Percentiles rank a stretch among this genome's conserved stretches.
Conservation (phyloP, 202 grass and related monocot species). For the Panicum hallii region DNA sequence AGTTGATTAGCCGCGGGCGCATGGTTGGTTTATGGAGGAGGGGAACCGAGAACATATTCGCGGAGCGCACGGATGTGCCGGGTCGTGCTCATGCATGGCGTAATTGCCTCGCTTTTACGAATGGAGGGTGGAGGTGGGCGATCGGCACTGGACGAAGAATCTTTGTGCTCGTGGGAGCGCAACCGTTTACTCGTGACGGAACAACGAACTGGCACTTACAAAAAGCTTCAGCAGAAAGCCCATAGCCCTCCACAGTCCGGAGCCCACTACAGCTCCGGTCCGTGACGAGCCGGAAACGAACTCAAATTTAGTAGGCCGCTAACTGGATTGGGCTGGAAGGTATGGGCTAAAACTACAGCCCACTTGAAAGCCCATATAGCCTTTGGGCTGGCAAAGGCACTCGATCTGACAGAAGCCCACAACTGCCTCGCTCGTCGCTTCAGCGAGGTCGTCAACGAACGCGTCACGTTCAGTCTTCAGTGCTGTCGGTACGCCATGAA, state of each 20-base stretch:
- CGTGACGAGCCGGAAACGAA: not conserved
- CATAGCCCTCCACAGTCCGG: too few relatives aligned
- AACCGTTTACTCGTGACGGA: not conserved
- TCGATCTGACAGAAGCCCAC: too few relatives aligned
- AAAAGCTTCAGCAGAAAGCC: not conserved
- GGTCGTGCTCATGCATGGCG: not conserved
- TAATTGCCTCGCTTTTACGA: constrained; percentile 40
- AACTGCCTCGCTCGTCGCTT: too few relatives aligned
- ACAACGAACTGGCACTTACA: not conserved
- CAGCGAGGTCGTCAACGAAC: too few relatives aligned
- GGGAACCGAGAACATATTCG: constrained; percentile 52
- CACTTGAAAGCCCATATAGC: not conserved
- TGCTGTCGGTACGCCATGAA: constrained; percentile 52
- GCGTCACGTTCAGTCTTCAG: not conserved
- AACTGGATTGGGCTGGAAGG: not conserved
- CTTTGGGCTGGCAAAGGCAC: too few relatives aligned
- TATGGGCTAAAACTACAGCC: not conserved
- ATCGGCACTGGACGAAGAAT: constrained; percentile 25
- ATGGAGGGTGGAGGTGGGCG: constrained; percentile 10
- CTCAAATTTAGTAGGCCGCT: not conserved
- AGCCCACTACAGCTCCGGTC: not conserved
- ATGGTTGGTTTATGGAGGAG: constrained; percentile 39
- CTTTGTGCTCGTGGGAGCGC: constrained; percentile 7
- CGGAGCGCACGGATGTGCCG: constrained; percentile 22
- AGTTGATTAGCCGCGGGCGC: not conserved